phyloP scores from a whole-genome alignment of 495 filamentous ascomycete species.

The Cercophora newfieldiana region DNA sequence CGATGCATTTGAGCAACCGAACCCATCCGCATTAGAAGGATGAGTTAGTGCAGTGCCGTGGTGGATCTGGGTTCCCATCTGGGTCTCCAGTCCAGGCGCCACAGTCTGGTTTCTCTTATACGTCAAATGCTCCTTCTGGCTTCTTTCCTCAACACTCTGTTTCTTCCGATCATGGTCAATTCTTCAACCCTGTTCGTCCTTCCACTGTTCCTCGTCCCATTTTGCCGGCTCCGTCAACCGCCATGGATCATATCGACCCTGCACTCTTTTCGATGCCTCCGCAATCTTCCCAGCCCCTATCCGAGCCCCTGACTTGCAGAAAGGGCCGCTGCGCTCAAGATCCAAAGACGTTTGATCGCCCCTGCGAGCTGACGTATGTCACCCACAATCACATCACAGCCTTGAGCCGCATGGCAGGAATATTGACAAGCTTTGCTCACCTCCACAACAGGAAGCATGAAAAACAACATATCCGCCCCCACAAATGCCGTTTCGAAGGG shows the following conservation, averaged over 20 bases:
- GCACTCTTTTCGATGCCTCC: neutral
- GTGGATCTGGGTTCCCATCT: neutral
- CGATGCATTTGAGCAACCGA: conserved; percentile 10
- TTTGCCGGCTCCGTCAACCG: neutral
- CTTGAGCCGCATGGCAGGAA: neutral
- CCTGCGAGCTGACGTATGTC: conserved; percentile 3
- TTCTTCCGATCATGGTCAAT: neutral
- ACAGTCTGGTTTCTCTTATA: conserved; percentile 10
- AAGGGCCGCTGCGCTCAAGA: conserved; percentile 4
- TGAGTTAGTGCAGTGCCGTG: neutral
- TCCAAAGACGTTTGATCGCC: neutral
- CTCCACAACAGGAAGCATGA: neutral
- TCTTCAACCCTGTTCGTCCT: neutral
- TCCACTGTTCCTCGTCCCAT: neutral
- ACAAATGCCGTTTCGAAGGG: neutral
- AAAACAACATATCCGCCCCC: neutral
- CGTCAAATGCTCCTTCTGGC: neutral
- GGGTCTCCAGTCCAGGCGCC: neutral
- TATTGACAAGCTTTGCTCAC: neutral
- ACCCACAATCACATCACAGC: neutral
- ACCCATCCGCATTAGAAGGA: conserved; percentile 13
- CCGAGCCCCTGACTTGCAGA: neutral
- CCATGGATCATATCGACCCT: neutral
- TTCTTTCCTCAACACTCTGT: neutral
- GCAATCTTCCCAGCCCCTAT: neutral